Conservation (phyloP, 805 yeast genomes). For the Candida montana region DNA sequence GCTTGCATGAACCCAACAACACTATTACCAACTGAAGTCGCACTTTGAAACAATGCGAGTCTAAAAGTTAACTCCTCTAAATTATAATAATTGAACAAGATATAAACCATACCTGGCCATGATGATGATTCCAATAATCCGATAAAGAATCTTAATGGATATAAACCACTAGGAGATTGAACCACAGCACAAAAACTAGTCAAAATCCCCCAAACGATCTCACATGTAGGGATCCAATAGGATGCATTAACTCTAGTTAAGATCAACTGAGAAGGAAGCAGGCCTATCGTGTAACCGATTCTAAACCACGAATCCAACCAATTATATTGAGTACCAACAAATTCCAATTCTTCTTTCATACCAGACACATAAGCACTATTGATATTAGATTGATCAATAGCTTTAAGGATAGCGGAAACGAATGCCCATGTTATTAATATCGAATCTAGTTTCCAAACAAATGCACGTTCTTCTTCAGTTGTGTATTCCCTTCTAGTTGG, state of each 20-base stretch:
- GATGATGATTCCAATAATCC: slow-evolving; percentile 65
- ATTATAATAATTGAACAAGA: slow-evolving; percentile 32
- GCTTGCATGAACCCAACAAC: slow-evolving; percentile 39
- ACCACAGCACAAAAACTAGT: slow-evolving; percentile 51
- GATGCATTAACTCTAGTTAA: slow-evolving; percentile 53
- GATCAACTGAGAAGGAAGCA: slow-evolving; percentile 60
- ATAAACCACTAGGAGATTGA: slow-evolving; percentile 26
- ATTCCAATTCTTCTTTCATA: slow-evolving; percentile 40
- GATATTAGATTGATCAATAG: slow-evolving; percentile 3
- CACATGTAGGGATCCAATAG: slow-evolving; percentile 43
- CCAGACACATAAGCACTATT: slow-evolving; percentile 50
- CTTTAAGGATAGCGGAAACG: not conserved
- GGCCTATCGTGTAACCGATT: slow-evolving; percentile 60
- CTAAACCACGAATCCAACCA: slow-evolving; percentile 50
- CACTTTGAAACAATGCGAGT: slow-evolving; percentile 20
- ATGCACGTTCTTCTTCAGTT: not conserved
- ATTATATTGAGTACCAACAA: slow-evolving; percentile 32
- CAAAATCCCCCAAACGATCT: slow-evolving; percentile 63
- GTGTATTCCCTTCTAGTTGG: not conserved
- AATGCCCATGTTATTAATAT: not conserved
- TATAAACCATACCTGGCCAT: slow-evolving; percentile 38
- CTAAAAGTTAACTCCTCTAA: slow-evolving; percentile 31
- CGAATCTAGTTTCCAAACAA: not conserved
- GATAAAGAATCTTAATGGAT: slow-evolving; percentile 59
- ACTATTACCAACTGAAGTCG: slow-evolving; percentile 13